phyloP scores from a whole-genome alignment of 2,329 filamentous ascomycete genomes.

The Neofusicoccum kwambonambiense region DNA sequence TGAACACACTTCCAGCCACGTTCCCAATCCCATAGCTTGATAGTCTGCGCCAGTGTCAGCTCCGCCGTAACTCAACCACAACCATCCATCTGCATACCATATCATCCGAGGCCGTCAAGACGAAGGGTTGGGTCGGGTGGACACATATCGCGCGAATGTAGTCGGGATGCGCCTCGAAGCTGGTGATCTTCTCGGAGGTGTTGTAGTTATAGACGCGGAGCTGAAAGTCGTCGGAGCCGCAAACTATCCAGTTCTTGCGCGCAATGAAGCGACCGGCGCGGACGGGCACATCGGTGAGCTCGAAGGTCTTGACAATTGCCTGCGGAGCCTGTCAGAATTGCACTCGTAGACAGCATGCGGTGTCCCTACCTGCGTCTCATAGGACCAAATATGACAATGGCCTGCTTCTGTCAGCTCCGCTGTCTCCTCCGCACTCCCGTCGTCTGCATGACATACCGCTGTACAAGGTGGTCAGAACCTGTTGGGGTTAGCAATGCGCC shows the following conservation, averaged over 20 bases:
- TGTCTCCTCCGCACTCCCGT: constrained; percentile 4
- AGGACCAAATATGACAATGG: constrained; percentile 99
- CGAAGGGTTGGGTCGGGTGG: constrained; percentile 92
- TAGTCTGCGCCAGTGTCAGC: constrained; percentile 48
- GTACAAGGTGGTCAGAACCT: constrained; percentile 88
- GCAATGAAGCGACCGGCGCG: constrained; percentile 95
- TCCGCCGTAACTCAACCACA: background rate
- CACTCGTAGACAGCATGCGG: background rate
- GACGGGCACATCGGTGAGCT: constrained; percentile 96
- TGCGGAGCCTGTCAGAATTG: constrained; percentile 34
- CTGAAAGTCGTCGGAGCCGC: constrained; percentile 90
- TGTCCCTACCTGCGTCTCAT: constrained; percentile 71
- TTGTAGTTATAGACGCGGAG: constrained; percentile 92
- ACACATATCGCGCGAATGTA: constrained; percentile 97
- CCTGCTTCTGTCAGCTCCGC: constrained; percentile 53
- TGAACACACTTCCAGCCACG: constrained; percentile 97
- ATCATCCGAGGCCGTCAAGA: constrained; percentile 94
- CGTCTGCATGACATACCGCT: constrained; percentile 61
- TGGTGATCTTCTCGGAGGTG: constrained; percentile 96
- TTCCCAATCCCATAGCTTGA: constrained; percentile 99
- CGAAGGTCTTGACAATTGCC: constrained; percentile 97
- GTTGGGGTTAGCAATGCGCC: constrained; percentile 25
- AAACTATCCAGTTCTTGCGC: constrained; percentile 98
- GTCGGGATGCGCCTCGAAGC: constrained; percentile 95
- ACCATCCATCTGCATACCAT: constrained; percentile 57